Percentiles rank a stretch among this genome's conserved stretches.
Conservation (phyloP, 306 rosid genomes). For the Spatholobus suberectus region DNA sequence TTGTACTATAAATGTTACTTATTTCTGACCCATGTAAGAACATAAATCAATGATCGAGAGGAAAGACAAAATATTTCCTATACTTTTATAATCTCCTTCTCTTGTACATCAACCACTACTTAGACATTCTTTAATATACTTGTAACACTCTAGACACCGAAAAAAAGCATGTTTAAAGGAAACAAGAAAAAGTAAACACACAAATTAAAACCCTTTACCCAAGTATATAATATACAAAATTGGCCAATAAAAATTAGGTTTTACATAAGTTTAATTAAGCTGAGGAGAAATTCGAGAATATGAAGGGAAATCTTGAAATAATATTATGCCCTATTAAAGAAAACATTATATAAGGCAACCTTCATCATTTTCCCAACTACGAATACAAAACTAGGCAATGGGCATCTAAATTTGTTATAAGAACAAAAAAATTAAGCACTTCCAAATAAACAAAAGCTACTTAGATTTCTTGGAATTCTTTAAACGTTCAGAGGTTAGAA, state of each 20-base stretch:
- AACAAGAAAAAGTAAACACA: neutral
- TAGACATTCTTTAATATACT: no score
- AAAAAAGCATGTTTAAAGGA: no score
- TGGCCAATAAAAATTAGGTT: neutral
- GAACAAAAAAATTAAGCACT: neutral
- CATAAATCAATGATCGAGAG: no score
- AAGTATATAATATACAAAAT: neutral
- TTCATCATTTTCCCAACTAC: neutral
- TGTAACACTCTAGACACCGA: no score
- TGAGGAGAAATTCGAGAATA: neutral
- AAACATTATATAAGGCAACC: neutral
- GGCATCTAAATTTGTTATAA: neutral
- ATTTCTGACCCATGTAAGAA: no score
- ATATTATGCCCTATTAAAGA: neutral
- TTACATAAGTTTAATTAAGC: conserved; percentile 18
- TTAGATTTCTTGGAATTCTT: conserved; percentile 69
- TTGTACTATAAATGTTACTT: no score
- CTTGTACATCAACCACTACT: no score
- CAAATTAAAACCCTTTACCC: neutral
- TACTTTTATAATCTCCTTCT: no score
- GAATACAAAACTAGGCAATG: neutral
- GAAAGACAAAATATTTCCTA: no score
- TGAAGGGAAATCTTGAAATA: neutral
- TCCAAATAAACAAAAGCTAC: conserved; percentile 44
- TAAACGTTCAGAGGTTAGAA: conserved; percentile 47